Evolutionary conservation across 108 stramenopile genomes (phyloP), one percentile per base, ranked within the genome.

Genomic region (Nannochloropsis oceanica): DNA sequence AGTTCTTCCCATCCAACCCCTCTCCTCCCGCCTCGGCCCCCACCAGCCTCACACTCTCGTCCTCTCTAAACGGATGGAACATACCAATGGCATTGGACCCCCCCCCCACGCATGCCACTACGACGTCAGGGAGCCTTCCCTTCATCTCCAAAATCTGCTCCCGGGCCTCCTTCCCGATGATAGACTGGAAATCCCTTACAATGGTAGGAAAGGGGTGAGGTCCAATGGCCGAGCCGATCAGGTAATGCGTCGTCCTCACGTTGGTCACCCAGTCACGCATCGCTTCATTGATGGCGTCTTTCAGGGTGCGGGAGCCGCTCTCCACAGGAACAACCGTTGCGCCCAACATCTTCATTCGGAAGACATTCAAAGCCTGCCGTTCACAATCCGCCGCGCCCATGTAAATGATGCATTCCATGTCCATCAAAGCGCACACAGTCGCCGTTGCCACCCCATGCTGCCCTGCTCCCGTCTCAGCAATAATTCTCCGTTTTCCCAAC

Each of bases 381-480:
- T 95, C 96, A 90, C 94, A 95, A 89, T 98, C 97, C 83, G 95
- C 96, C 43, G 94, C 95, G 83, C 96, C 97, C 97, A 98, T 98
- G 94, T 98, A 98, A 25, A 98, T 94, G 80, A 93, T 94, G 86
- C 96, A 96, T 84, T 97, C 95, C 83, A 98, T 88, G 83, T 95
- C 96, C 59, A 98, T 93, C 86, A 94, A 95, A 43, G 97, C 97
- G 88, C 97, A 98, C 13, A 96, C 93, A 50, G 96, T 96, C 44
- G 97, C 97, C n/a, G 96, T 96, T 44, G 97, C 97, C 25, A 98
- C 97, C 82, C 97, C 97, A 87, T 98, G 96, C 92, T 98, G 97
- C 27, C 97, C 97, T 8, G 97, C 96, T 79, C 96, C 97, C 18
- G 97, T 98, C 89, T 98, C 97, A 59, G 97, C 97, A 89, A 98